A percentile compares a stretch with the other conserved stretches of the same genome.
Conservation (phyloP, 345 rosid species). For the Psidium friedrichsthalianum region DNA sequence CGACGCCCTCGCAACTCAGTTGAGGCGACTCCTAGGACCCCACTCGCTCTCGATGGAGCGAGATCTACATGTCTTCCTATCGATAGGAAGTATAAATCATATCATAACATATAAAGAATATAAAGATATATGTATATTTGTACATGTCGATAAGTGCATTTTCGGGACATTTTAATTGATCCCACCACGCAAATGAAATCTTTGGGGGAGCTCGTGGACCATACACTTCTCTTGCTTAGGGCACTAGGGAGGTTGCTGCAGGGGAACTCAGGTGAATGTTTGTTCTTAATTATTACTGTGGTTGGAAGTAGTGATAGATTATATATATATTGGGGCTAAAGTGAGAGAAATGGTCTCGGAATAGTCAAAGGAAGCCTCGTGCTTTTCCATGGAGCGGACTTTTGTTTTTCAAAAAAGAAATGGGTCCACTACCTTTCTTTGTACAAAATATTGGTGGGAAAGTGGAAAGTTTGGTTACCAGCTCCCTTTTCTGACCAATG, state of each 20-base stretch:
- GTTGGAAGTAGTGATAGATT: not conserved
- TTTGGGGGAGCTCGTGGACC: not conserved
- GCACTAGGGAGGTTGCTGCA: not conserved
- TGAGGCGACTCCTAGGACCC: too few relatives aligned
- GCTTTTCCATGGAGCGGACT: conserved; percentile 15
- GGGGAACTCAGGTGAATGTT: not conserved
- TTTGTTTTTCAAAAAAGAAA: conserved; percentile 12
- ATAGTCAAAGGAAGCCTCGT: conserved; percentile 24
- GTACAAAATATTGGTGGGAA: conserved; percentile 17
- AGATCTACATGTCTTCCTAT: too few relatives aligned
- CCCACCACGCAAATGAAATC: too few relatives aligned
- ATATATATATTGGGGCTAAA: not conserved
- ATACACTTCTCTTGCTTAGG: not conserved
- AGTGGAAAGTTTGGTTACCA: conserved; percentile 38
- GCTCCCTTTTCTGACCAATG: conserved; percentile 35
- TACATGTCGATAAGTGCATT: not conserved
- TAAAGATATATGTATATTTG: not conserved
- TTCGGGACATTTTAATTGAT: too few relatives aligned
- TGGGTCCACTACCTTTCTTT: conserved; percentile 8
- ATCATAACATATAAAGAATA: too few relatives aligned
- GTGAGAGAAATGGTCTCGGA: not conserved
- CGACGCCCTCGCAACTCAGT: too few relatives aligned
- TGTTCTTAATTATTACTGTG: not conserved
- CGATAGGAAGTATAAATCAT: too few relatives aligned
- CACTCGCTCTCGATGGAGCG: too few relatives aligned